Percentiles rank a stretch among this genome's conserved stretches.
Evolutionary conservation across 2,329 filamentous ascomycete species (phyloP).

Genomic region (Decorospora gaudefroyi): DNA sequence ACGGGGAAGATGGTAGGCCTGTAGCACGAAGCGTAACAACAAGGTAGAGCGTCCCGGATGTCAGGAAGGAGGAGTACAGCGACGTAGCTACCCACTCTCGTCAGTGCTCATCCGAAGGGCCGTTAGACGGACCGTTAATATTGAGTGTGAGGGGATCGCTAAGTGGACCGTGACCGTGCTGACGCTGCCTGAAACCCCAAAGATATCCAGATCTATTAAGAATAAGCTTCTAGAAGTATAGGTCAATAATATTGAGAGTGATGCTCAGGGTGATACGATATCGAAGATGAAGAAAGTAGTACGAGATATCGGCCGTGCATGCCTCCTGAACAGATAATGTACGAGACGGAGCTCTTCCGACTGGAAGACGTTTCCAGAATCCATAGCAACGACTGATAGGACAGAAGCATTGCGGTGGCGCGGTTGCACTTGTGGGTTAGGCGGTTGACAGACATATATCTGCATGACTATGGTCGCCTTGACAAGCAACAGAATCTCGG

Average conservation of each 20-base stretch:
- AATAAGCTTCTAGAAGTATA: slow-evolving; percentile 31
- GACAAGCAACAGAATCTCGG: slow-evolving; percentile 16
- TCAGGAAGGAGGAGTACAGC: slow-evolving; percentile 22
- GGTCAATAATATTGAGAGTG: slow-evolving; percentile 37
- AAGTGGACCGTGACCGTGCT: slow-evolving; percentile 30
- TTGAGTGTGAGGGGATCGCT: slow-evolving; percentile 33
- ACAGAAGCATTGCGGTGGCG: slow-evolving; percentile 33
- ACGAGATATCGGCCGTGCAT: slow-evolving; percentile 37
- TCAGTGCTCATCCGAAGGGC: slow-evolving; percentile 26
- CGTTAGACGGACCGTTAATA: slow-evolving; percentile 29
- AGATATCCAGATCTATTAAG: slow-evolving; percentile 28
- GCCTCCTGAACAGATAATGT: slow-evolving; percentile 26
- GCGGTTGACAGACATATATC: slow-evolving; percentile 25
- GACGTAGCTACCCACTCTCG: slow-evolving; percentile 20
- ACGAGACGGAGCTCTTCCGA: slow-evolving; percentile 22
- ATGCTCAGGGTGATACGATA: slow-evolving; percentile 41
- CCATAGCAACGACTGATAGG: slow-evolving; percentile 30
- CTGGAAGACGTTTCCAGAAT: slow-evolving; percentile 25
- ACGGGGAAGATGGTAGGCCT: slow-evolving; percentile 19
- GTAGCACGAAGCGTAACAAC: slow-evolving; percentile 18
- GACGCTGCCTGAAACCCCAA: slow-evolving; percentile 23
- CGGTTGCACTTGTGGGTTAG: slow-evolving; percentile 34
- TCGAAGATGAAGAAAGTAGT: slow-evolving; percentile 34
- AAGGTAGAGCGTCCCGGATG: slow-evolving; percentile 25
- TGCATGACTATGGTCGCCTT: slow-evolving; percentile 22